Conservation (phyloP, 2,329 filamentous ascomycete species). For the Coniosporium tulheliwenetii region DNA sequence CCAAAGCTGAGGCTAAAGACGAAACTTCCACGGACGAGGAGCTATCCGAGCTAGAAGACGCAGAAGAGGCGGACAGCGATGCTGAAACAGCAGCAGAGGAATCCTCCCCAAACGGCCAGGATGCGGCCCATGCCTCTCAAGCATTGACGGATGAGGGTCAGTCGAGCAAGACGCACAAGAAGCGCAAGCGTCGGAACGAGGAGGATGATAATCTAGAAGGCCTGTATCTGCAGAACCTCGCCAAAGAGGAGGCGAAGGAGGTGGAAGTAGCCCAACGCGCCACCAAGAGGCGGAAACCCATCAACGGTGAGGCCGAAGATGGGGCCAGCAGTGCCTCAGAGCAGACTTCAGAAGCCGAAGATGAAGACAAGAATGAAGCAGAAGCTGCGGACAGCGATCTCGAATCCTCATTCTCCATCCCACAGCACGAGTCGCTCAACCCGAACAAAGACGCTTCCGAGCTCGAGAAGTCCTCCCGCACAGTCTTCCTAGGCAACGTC, state of each 20-base stretch:
- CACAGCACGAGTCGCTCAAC: constrained; percentile 33
- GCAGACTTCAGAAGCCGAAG: constrained; percentile 14
- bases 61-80: constrained; percentile 10
- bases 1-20: constrained; percentile 18
- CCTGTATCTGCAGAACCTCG: constrained; percentile 52
- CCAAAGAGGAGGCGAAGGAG: constrained; percentile 27
- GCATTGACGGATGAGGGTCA: background rate
- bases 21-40: constrained; percentile 7
- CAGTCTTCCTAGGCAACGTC: constrained; percentile 87
- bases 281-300: constrained; percentile 19
- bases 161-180: constrained; percentile 9
- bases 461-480: constrained; percentile 73
- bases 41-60: constrained; percentile 11
- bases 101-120: too few relatives aligned
- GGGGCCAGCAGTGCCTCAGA: constrained; percentile 8
- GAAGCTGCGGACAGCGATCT: constrained; percentile 33
- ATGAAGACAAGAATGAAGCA: constrained; percentile 19
- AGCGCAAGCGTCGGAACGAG: constrained; percentile 37
- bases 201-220: constrained; percentile 46
- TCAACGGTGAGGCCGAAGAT: background rate
- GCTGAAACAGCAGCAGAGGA: constrained; percentile 8
- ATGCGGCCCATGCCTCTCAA: too few relatives aligned
- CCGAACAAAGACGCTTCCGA: constrained; percentile 34
- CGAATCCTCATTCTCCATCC: constrained; percentile 37
- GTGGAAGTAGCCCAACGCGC: constrained; percentile 15